phyloP scores from a whole-genome alignment of 768 basidiomycete species.

The Serendipita vermifera region DNA sequence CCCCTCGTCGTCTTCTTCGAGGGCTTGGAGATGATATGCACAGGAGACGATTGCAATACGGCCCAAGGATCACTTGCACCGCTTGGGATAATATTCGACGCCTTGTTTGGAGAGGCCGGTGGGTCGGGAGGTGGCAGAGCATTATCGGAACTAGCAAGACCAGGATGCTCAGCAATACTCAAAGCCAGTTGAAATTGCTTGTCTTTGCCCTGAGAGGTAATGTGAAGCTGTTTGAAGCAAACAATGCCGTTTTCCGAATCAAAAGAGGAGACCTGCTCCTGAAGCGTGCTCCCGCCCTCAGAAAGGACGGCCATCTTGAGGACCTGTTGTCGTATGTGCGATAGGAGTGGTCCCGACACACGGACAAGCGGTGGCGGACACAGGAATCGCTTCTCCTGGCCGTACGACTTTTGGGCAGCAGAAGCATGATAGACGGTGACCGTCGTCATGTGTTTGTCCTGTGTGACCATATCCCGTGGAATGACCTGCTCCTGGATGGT shows the following conservation, averaged over 20 bases:
- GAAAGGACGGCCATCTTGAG: constrained; percentile 78
- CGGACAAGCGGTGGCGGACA: constrained; percentile 89
- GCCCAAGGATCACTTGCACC: constrained; percentile 74
- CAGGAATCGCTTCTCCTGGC: constrained; percentile 87
- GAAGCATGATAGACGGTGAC: constrained; percentile 84
- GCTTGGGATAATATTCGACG: constrained; percentile 18
- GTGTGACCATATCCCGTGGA: neutral
- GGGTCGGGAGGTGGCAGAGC: neutral
- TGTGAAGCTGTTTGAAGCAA: constrained; percentile 85
- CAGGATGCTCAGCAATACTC: constrained; percentile 67
- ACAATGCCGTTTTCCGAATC: constrained; percentile 67
- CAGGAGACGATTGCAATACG: constrained; percentile 80
- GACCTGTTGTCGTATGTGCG: constrained; percentile 69
- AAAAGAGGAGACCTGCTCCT: constrained; percentile 70
- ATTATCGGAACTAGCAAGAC: constrained; percentile 17
- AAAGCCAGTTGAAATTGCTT: constrained; percentile 81
- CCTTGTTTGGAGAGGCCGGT: constrained; percentile 14
- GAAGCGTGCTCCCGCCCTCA: constrained; percentile 68
- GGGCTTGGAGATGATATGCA: constrained; percentile 92
- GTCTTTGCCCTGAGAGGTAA: constrained; percentile 75
- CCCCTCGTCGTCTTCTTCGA: constrained; percentile 94
- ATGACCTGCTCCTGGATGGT: constrained; percentile 2
- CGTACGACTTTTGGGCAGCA: constrained; percentile 92
- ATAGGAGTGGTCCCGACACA: constrained; percentile 68
- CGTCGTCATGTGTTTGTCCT: constrained; percentile 80